Percentiles rank a stretch among this genome's conserved stretches.
phyloP scores from a whole-genome alignment of 306 rosid genomes.

The Ziziphus jujuba region DNA sequence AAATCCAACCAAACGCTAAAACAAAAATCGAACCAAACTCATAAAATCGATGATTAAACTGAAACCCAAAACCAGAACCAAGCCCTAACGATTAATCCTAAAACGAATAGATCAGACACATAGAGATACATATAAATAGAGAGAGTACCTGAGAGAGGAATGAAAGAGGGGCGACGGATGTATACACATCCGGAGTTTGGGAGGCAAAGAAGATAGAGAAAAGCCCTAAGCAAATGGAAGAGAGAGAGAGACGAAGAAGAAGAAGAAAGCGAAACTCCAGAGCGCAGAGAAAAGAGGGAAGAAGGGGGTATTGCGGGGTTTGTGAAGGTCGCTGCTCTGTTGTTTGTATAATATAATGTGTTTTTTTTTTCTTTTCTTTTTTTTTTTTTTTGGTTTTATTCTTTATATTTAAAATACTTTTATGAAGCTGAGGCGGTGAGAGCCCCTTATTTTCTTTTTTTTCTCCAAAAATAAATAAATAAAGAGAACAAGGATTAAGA shows the following conservation, averaged over 20 bases:
- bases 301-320: conserved; percentile 32
- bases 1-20: conserved; percentile 19
- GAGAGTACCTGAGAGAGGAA: conserved; percentile 57
- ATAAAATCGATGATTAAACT: conserved; percentile 17
- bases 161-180: conserved; percentile 41
- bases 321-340: conserved; percentile 20
- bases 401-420: conserved; percentile 1
- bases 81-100: not conserved
- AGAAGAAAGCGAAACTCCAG: conserved; percentile 52
- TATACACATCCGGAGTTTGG: conserved; percentile 60
- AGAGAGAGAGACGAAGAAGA: conserved; percentile 22
- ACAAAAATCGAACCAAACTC: conserved; percentile 16
- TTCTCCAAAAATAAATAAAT: too few relatives aligned
- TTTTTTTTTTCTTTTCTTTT: not conserved
- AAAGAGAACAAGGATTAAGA: too few relatives aligned
- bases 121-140: conserved; percentile 4
- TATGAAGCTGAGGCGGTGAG: too few relatives aligned
- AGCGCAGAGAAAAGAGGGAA: conserved; percentile 25
- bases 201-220: conserved; percentile 7
- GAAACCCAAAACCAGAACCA: conserved; percentile 15
- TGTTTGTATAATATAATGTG: not conserved
- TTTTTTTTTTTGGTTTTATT: not conserved
- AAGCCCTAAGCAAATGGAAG: conserved; percentile 2
- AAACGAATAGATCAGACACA: conserved; percentile 23
- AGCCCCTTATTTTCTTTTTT: too few relatives aligned